These are phyloP conservation scores for Odonthalia washingtoniensis DNA, from an alignment of 31 red algal genomes.

Conservation along the genomic window DNA sequence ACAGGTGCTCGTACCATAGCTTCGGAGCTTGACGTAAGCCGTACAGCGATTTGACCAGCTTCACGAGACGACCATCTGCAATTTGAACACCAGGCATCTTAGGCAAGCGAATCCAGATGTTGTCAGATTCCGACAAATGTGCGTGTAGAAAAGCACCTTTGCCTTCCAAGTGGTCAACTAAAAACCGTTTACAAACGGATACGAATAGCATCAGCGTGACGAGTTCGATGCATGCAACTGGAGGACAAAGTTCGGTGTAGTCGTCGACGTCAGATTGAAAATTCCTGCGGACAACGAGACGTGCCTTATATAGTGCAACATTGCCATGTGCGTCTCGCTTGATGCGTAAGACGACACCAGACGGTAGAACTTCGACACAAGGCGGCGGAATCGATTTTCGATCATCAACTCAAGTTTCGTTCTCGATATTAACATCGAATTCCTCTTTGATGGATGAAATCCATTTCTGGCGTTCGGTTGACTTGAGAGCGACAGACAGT, in stretches of 20 bases:
- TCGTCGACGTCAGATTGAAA: not conserved
- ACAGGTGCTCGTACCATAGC: no score
- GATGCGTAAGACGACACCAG: slow-evolving; percentile 26
- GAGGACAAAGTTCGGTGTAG: slow-evolving; percentile 5
- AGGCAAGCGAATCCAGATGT: slow-evolving; percentile 1
- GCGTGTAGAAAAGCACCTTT: slow-evolving; percentile 41
- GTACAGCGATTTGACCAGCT: slow-evolving; percentile 45
- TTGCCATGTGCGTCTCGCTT: slow-evolving; percentile 25
- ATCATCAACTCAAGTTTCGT: not conserved
- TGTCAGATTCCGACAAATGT: not conserved
- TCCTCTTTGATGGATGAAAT: slow-evolving; percentile 6
- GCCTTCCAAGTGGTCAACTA: not conserved
- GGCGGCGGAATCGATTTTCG: not conserved
- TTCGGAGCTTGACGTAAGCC: no score
- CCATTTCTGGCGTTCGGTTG: slow-evolving; percentile 26
- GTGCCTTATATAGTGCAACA: slow-evolving; percentile 23
- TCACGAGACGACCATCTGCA: slow-evolving; percentile 6
- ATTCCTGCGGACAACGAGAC: slow-evolving; percentile 39
- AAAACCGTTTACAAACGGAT: not conserved
- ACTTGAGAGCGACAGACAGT: slow-evolving; percentile 20
- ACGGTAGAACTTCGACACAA: slow-evolving; percentile 5
- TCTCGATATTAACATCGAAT: not conserved
- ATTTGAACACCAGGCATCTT: not conserved
- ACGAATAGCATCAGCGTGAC: not conserved
- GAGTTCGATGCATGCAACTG: slow-evolving; percentile 19